Percentiles rank a stretch among this genome's conserved stretches.
Evolutionary conservation across 208 protist genomes (phyloP).

Genomic region (Trypanosoma brucei): DNA sequence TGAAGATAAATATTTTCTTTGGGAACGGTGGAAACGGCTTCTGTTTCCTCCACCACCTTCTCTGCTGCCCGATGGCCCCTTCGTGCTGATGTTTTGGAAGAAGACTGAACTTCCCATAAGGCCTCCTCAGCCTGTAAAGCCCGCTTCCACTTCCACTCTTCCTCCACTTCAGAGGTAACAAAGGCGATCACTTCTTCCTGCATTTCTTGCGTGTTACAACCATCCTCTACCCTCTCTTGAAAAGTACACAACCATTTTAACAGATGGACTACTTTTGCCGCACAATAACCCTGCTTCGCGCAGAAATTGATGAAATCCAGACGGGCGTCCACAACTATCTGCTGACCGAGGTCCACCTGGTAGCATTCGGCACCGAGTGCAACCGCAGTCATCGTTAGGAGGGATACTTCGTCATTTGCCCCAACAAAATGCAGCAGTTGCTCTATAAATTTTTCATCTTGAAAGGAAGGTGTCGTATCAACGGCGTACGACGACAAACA

Average conservation of each 20-base stretch:
- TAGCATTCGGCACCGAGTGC: conserved; percentile 51
- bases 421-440: conserved; percentile 25
- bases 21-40: conserved; percentile 42
- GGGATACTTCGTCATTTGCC: conserved; percentile 23
- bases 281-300: conserved; percentile 38
- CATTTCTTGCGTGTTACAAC: conserved; percentile 9
- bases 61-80: conserved; percentile 16
- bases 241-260: conserved; percentile 34
- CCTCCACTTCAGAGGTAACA: conserved; percentile 43
- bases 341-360: conserved; percentile 53
- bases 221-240: conserved; percentile 21
- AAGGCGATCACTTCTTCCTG: conserved; percentile 29
- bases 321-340: conserved; percentile 65
- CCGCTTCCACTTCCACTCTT: conserved; percentile 53
- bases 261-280: conserved; percentile 62
- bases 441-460: conserved; percentile 41
- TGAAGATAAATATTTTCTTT: conserved; percentile 67
- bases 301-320: conserved; percentile 67
- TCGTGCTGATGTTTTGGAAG: conserved; percentile 21
- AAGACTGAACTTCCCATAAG: background rate
- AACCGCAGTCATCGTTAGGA: conserved; percentile 41
- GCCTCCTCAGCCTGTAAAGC: conserved; percentile 12
- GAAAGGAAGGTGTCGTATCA: conserved; percentile 14
- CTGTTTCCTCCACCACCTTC: conserved; percentile 54
- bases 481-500: conserved; percentile 6